A percentile compares a stretch with the other conserved stretches of the same genome.
These are phyloP conservation scores for Elaphomyces granulatus DNA, from an alignment of 495 filamentous ascomycete species.

Conservation along the genomic window DNA sequence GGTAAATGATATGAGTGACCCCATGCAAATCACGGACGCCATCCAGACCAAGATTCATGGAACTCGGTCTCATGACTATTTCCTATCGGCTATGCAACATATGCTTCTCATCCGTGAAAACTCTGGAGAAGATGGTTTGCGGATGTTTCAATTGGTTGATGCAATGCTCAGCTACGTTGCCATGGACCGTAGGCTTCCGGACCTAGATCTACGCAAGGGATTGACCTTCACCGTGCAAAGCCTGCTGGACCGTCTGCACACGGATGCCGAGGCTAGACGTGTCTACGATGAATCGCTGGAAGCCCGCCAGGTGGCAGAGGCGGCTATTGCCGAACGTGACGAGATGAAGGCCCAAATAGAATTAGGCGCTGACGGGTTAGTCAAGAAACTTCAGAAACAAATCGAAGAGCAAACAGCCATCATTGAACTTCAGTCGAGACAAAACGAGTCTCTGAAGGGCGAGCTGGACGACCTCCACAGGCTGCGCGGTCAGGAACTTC, in stretches of 20 bases:
- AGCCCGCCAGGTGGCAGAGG: slow-evolving; percentile 81
- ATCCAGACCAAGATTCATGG: slow-evolving; percentile 79
- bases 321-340: slow-evolving; percentile 89
- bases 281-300: slow-evolving; percentile 82
- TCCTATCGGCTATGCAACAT: slow-evolving; percentile 89
- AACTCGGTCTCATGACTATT: slow-evolving; percentile 82
- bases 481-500: slow-evolving; percentile 77
- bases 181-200: slow-evolving; percentile 90
- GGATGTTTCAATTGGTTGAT: slow-evolving; percentile 97
- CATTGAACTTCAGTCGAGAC: slow-evolving; percentile 75
- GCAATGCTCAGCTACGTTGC: slow-evolving; percentile 97
- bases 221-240: slow-evolving; percentile 95
- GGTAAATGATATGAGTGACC: slow-evolving; percentile 87
- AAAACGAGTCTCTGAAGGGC: slow-evolving; percentile 72
- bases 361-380: slow-evolving; percentile 83
- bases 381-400: slow-evolving; percentile 84
- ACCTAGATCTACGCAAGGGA: slow-evolving; percentile 94
- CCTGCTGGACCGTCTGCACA: slow-evolving; percentile 87
- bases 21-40: slow-evolving; percentile 81
- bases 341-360: slow-evolving; percentile 90
- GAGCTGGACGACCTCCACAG: slow-evolving; percentile 80
- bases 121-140: slow-evolving; percentile 76
- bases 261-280: slow-evolving; percentile 84
- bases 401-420: slow-evolving; percentile 81
- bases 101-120: slow-evolving; percentile 88